Percentiles rank a stretch among this genome's conserved stretches.
These are phyloP conservation scores for Glarea lozoyensis DNA, from an alignment of 495 filamentous ascomycete species.

Conservation along the genomic window DNA sequence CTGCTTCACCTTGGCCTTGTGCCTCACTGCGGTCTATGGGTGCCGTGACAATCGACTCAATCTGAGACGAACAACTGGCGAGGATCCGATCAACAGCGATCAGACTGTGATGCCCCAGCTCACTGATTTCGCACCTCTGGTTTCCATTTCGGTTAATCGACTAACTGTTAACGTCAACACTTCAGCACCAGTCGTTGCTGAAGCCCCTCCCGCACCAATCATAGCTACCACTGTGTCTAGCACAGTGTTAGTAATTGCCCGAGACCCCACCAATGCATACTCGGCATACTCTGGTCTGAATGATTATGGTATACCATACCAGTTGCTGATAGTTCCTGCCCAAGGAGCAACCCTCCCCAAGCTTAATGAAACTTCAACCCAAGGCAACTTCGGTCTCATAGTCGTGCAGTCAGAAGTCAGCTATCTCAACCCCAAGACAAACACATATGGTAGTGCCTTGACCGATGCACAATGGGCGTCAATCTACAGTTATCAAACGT, in stretches of 20 bases:
- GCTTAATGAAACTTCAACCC: slow-evolving; percentile 32
- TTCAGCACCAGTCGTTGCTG: background rate
- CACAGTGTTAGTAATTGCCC: slow-evolving; percentile 50
- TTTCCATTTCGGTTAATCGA: background rate
- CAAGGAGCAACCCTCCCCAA: slow-evolving; percentile 38
- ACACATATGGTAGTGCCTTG: slow-evolving; percentile 42
- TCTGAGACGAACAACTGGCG: background rate
- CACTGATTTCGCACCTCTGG: background rate
- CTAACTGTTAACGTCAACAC: slow-evolving; percentile 5
- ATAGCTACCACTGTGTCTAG: slow-evolving; percentile 18
- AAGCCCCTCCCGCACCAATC: background rate
- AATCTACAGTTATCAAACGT: slow-evolving; percentile 48
- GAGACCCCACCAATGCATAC: slow-evolving; percentile 34
- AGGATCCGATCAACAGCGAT: background rate
- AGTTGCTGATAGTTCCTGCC: slow-evolving; percentile 43
- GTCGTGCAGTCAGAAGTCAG: slow-evolving; percentile 46
- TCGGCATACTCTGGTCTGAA: slow-evolving; percentile 45
- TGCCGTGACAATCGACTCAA: background rate
- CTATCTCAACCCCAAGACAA: slow-evolving; percentile 37
- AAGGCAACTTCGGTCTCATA: slow-evolving; percentile 50
- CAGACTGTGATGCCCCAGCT: slow-evolving; percentile 2
- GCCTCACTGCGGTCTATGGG: background rate
- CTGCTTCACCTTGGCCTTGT: slow-evolving; percentile 5
- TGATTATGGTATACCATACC: slow-evolving; percentile 52
- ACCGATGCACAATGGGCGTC: slow-evolving; percentile 47